These are phyloP conservation scores for Volvariella surrecta DNA, from an alignment of 1,284 basidiomycete species.

Conservation along the genomic window DNA sequence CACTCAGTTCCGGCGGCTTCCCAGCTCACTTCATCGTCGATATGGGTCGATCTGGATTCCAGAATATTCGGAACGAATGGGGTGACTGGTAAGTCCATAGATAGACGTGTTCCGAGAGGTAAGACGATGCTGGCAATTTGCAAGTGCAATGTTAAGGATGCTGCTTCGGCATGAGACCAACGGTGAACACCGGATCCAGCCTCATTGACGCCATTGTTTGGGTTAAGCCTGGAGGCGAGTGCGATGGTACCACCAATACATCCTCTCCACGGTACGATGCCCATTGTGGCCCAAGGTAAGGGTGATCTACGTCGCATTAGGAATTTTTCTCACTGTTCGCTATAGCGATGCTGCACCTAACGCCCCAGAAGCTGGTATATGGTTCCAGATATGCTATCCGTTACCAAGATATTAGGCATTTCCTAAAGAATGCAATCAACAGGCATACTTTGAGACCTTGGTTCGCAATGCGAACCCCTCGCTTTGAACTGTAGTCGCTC, in stretches of 20 bases:
- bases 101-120: neutral
- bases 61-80: conserved; percentile 51
- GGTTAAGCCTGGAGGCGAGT: conserved; percentile 65
- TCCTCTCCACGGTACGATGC: conserved; percentile 50
- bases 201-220: conserved; percentile 58
- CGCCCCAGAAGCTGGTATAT: conserved; percentile 53
- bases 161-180: conserved; percentile 54
- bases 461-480: conserved; percentile 46
- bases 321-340: too few species aligned
- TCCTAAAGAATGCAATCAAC: neutral
- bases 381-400: conserved; percentile 40
- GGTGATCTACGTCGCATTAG: conserved; percentile 8
- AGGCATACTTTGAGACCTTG: conserved; percentile 46
- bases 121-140: neutral
- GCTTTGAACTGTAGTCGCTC: conserved; percentile 23
- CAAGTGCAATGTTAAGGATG: conserved; percentile 51
- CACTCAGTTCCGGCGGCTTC: conserved; percentile 38
- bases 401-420: neutral
- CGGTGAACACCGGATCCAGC: conserved; percentile 42
- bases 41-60: conserved; percentile 53
- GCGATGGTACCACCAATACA: conserved; percentile 54
- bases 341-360: conserved; percentile 42
- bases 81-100: conserved; percentile 26
- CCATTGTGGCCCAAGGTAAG: conserved; percentile 41
- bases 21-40: conserved; percentile 58